Conservation (phyloP, 2,329 filamentous ascomycete species). For the Xylaria sp. region DNA sequence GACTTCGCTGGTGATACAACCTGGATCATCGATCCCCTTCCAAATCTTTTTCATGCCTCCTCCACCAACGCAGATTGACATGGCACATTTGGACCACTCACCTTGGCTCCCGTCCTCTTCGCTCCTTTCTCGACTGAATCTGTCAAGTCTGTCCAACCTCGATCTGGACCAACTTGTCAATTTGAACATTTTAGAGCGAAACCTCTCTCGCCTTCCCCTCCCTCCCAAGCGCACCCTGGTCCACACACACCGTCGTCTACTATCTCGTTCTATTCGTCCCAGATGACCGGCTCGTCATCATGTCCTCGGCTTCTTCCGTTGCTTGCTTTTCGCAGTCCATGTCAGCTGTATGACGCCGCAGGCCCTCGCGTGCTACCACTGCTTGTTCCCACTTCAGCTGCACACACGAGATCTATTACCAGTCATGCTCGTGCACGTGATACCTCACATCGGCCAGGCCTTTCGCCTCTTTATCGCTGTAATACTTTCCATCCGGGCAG, state of each 20-base stretch:
- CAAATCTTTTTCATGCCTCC: slow-evolving; percentile 36
- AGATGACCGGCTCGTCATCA: slow-evolving; percentile 40
- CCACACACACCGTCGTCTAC: slow-evolving; percentile 7
- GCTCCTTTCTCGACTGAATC: neutral
- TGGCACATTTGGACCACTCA: slow-evolving; percentile 15
- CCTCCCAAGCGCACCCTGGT: neutral
- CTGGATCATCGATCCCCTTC: slow-evolving; percentile 33
- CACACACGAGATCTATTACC: slow-evolving; percentile 23
- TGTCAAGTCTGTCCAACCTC: slow-evolving; percentile 3
- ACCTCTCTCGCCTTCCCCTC: neutral
- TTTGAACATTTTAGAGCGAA: neutral
- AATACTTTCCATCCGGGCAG: neutral
- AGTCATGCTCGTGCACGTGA: slow-evolving; percentile 32
- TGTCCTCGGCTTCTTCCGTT: slow-evolving; percentile 41
- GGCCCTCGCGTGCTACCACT: slow-evolving; percentile 21
- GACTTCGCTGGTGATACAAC: slow-evolving; percentile 18
- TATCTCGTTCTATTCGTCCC: slow-evolving; percentile 30
- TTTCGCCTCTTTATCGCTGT: slow-evolving; percentile 14
- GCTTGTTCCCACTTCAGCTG: slow-evolving; percentile 26
- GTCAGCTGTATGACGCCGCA: slow-evolving; percentile 31
- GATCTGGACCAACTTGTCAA: neutral
- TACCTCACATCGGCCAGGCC: slow-evolving; percentile 16
- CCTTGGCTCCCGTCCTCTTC: neutral
- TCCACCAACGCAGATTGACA: slow-evolving; percentile 20
- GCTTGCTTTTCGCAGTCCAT: slow-evolving; percentile 36